A percentile compares a stretch with the other conserved stretches of the same genome.
Conservation (phyloP, 2,329 filamentous ascomycete species). For the Xylariaceae sp. region DNA sequence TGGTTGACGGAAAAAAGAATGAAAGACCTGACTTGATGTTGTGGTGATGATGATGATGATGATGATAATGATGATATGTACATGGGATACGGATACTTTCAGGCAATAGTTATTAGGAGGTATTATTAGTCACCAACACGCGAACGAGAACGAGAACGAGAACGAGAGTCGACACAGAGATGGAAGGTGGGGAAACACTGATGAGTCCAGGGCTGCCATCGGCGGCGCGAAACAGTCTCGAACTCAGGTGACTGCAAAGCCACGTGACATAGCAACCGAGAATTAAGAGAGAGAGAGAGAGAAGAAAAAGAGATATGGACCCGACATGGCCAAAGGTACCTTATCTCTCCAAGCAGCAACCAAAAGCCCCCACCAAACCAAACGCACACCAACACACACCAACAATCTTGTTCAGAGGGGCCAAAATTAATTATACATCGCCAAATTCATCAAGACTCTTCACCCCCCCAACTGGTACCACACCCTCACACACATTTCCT, state of each 20-base stretch:
- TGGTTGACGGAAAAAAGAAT: too few species aligned
- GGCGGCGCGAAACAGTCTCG: slow-evolving; percentile 24
- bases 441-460: slow-evolving; percentile 23
- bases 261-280: slow-evolving; percentile 25
- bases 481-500: slow-evolving; percentile 12
- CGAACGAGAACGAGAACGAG: too few species aligned
- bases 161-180: too few species aligned
- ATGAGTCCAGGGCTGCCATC: too few species aligned
- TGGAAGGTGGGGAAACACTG: too few species aligned
- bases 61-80: too few species aligned
- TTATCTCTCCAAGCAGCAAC: slow-evolving; percentile 12
- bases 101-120: too few species aligned
- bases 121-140: too few species aligned
- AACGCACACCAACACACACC: slow-evolving; percentile 14
- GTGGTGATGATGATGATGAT: too few species aligned
- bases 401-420: slow-evolving; percentile 21
- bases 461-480: slow-evolving; percentile 17
- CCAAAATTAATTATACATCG: slow-evolving; percentile 24
- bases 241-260: slow-evolving; percentile 23
- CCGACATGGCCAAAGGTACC: too few species aligned
- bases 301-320: not conserved
- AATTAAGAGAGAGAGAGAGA: not conserved
- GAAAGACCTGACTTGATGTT: too few species aligned
- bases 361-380: slow-evolving; percentile 15
- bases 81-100: too few species aligned